phyloP scores from a whole-genome alignment of 2,329 filamentous ascomycete genomes.

The Botrytis byssoidea region DNA sequence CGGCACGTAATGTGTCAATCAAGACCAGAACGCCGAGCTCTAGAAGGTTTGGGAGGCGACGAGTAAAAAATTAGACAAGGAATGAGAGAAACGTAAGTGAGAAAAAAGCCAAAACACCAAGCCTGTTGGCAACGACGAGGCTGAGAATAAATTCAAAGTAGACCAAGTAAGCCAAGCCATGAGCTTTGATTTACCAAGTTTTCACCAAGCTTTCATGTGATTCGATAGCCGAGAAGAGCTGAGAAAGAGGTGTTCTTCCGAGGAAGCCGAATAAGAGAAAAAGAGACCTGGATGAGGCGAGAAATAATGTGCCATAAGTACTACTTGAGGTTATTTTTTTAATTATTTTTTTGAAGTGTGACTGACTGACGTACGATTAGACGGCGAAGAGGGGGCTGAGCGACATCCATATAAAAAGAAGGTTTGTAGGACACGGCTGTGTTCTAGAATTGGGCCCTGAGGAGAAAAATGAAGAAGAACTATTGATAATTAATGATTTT shows the following conservation, averaged over 20 bases:
- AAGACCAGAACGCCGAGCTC: neutral
- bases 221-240: neutral
- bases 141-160: neutral
- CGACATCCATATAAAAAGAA: neutral
- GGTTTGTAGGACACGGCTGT: neutral
- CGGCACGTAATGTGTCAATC: neutral
- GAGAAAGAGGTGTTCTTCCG: neutral
- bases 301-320: neutral
- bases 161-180: neutral
- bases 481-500: neutral
- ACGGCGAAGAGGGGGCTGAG: slow-evolving; percentile 2
- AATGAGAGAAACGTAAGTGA: neutral
- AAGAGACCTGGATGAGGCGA: neutral
- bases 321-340: neutral
- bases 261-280: neutral
- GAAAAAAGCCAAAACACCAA: neutral
- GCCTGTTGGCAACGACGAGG: neutral
- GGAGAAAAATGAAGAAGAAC: neutral
- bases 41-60: neutral
- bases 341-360: neutral
- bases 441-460: neutral
- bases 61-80: neutral
- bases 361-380: neutral
- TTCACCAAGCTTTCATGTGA: neutral
- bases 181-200: slow-evolving; percentile 5